A percentile compares a stretch with the other conserved stretches of the same genome.
These are phyloP conservation scores for Musa schizocarpa DNA, from an alignment of 176 grass and related monocot genomes.

Conservation along the genomic window DNA sequence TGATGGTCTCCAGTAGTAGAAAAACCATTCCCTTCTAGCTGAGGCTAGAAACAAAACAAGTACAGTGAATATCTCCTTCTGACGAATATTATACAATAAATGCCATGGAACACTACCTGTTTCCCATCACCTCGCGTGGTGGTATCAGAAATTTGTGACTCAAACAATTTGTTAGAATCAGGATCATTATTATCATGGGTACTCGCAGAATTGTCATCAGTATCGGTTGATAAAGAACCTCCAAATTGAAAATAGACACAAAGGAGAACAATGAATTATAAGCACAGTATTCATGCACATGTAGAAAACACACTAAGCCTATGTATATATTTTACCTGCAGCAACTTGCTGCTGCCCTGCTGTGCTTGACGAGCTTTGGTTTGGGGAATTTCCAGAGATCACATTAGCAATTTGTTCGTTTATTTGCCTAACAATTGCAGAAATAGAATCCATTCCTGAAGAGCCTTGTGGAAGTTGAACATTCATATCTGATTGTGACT, in stretches of 20 bases:
- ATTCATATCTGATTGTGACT: constrained; percentile 1
- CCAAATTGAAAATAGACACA: not conserved
- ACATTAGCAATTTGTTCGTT: not conserved
- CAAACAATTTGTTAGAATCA: not conserved
- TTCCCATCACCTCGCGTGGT: not conserved
- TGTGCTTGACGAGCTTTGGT: not conserved
- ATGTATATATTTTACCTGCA: not conserved
- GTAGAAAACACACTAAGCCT: not conserved
- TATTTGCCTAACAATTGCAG: not conserved
- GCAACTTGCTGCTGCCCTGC: not conserved
- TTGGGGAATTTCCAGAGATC: not conserved
- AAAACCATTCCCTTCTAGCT: not conserved
- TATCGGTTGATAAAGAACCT: not conserved
- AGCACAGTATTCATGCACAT: not conserved
- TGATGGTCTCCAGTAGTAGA: not conserved
- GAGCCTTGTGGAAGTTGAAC: not conserved
- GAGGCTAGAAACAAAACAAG: not conserved
- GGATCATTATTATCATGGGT: not conserved
- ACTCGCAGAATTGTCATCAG: not conserved
- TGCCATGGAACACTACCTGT: not conserved
- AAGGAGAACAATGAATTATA: not conserved
- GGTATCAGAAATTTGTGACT: constrained; percentile 9
- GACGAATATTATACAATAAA: not conserved
- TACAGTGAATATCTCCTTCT: not conserved
- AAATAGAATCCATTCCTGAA: not conserved